Evolutionary conservation across 1,284 basidiomycete species (phyloP), one percentile per base, ranked within the genome.

Genomic region (Volvariella surrecta): DNA sequence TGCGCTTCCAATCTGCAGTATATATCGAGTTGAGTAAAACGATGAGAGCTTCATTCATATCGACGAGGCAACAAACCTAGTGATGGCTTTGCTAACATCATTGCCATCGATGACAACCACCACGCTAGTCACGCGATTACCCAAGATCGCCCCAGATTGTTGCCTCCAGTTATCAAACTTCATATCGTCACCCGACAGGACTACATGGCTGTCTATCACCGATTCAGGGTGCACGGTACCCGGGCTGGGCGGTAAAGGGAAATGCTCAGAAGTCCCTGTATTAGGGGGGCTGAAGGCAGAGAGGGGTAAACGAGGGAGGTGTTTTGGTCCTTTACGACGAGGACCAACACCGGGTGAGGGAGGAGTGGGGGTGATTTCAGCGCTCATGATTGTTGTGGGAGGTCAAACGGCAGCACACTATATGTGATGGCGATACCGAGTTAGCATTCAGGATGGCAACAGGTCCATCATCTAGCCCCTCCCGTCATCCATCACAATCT

Each of bases 221-320:
- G 61, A 61, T 16, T 66, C 61, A 0, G 86, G 86, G 50, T 77
- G 70, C 41, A 84, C 66, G 10, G 74, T 68, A 51, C 70, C 79
- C 2, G 85, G 83, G 47, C 79, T 82, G n/a, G 79, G 74, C 4
- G 79, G 72, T 2, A 83, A 50, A 3, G 77, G 80, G 56, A 85
- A 87, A 2, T 64, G 64, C 41, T 86, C 84, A 20, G 71, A 71
- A 0, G 76, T 73, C 45, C 76, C 76, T 2, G 78, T 69, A 60
- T 73, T 81, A 21, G 82, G 80, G 0, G 81, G 74, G 18, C 69
- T 74, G 55, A 89, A 89, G 0, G 77, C 84, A 10, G 82, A 85
- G 24, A 78, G 57, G 0, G 84, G 84, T 13, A 89, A 74, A 37
- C 67, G 72, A 7, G 85, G 85, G 4, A 78, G 74, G 7, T 71